Conservation (phyloP, 1,139 yeast genomes). For the Pichia sp. region DNA sequence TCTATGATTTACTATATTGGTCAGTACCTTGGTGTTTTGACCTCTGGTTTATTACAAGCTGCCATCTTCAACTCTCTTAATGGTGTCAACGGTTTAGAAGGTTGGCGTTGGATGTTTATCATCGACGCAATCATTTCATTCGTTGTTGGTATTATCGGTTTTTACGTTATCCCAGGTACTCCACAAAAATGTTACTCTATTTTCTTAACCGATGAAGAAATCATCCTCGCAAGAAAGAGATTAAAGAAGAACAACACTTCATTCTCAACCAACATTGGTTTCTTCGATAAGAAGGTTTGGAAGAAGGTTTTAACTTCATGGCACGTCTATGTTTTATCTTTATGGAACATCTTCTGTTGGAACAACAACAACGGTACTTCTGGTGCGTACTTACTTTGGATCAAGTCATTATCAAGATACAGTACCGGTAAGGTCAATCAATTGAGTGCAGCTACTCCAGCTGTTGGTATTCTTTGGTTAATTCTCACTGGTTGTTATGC, state of each 20-base stretch:
- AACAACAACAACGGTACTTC: constrained; percentile 43
- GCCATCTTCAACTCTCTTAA: constrained; percentile 38
- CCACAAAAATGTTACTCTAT: constrained; percentile 8
- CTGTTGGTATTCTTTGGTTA: constrained; percentile 50
- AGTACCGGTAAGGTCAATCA: constrained; percentile 40
- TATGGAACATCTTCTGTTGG: constrained; percentile 44
- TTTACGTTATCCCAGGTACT: constrained; percentile 11
- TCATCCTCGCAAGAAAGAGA: constrained; percentile 57
- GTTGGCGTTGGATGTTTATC: constrained; percentile 82
- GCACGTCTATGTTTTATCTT: constrained; percentile 48
- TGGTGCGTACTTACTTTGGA: constrained; percentile 58
- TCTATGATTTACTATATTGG: constrained; percentile 46
- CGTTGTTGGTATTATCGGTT: constrained; percentile 21
- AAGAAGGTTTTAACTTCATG: constrained; percentile 47
- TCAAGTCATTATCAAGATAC: constrained; percentile 44
- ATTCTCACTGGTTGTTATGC: constrained; percentile 44
- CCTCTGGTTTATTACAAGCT: constrained; percentile 43
- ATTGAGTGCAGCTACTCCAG: constrained; percentile 49
- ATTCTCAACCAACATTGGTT: constrained; percentile 25
- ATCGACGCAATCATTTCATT: constrained; percentile 67
- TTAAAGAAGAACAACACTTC: constrained; percentile 44
- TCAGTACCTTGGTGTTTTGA: constrained; percentile 44
- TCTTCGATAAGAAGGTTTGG: constrained; percentile 44
- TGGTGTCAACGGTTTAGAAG: constrained; percentile 53
- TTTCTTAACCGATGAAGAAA: constrained; percentile 56